Conservation (phyloP, 2,329 filamentous ascomycete genomes). For the Colletotrichum abscissum region DNA sequence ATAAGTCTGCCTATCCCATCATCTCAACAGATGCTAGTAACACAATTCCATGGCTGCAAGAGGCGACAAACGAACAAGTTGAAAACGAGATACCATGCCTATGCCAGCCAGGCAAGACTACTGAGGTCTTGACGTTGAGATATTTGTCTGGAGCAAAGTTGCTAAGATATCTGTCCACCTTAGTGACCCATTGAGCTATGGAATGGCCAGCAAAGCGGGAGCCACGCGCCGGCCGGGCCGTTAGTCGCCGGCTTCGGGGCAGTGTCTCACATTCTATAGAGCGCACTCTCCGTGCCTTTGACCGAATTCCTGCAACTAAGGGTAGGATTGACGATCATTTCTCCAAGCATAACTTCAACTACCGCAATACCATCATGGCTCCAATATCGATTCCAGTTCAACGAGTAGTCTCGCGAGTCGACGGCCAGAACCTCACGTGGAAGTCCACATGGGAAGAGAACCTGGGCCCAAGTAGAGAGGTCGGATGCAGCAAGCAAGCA, state of each 20-base stretch:
- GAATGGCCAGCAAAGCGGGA: background rate
- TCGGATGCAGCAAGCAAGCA: constrained; percentile 24
- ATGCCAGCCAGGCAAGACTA: background rate
- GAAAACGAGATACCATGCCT: background rate
- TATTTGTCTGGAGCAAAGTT: background rate
- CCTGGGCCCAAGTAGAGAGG: background rate
- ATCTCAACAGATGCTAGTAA: background rate
- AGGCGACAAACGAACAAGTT: background rate
- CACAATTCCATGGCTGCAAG: background rate
- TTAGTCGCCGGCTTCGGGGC: constrained; percentile 17
- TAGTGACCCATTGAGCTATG: background rate
- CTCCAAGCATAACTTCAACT: background rate
- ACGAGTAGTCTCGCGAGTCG: background rate
- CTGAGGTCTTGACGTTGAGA: too few species aligned
- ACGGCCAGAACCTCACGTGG: constrained; percentile 22
- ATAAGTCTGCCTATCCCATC: background rate
- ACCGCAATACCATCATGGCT: background rate
- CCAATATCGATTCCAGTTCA: background rate
- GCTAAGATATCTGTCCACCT: background rate
- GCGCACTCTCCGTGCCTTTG: background rate
- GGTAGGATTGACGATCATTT: background rate
- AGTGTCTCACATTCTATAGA: constrained; percentile 22
- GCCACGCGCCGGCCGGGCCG: constrained; percentile 9
- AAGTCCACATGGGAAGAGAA: constrained; percentile 10
- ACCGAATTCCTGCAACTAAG: background rate